Evolutionary conservation across 345 rosid species (phyloP), one percentile per base, ranked within the genome.

Genomic region (Hibiscus syriacus): DNA sequence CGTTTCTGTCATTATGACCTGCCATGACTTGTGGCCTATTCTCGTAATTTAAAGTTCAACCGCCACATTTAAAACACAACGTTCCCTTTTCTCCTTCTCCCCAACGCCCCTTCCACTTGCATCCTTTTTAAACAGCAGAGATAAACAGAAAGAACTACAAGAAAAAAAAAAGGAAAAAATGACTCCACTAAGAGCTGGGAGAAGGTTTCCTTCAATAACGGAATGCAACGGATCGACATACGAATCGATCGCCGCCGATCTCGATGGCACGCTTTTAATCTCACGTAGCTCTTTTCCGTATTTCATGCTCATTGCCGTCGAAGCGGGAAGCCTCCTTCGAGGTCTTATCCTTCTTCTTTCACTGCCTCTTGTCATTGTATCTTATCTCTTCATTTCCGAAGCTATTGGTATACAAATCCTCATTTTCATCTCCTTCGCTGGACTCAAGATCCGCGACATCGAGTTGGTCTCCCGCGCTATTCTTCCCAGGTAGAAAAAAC

Each of bases 271-370:
- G 19, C 87, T 92, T 12, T 89, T 90, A 12, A 46, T 79, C n/a
- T 86, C 92, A 1, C 72, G 89, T 34, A 92, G 96, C 83, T 86
- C 97, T 5, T 82, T 92, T 52, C 93, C 98, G 12, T 92, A 92
- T 85, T 92, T 86, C 77, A 85, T 92, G 96, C 93, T 92, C 0
- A 86, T 92, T 0, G 98, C 98, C 1, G 43, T 90, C 20, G 98
- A 90, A 76, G 98, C 98, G 20, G 97, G 98, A 0, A 87, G 97
- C 74, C 80, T 90, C 32, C 71, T 92, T 20, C 93, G 98, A n/a
- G 98, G 97, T 20, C 78, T 90, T 8, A 64, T 78, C 56, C 88
- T 92, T 25, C 90, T 92, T 48, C 86, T 85, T 12, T 88, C 93
- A 2, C 79, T 88, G 13, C 98, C 98, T 2, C 1, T 87, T 11